Conservation (phyloP, 768 basidiomycete genomes). For the Trametes cinnabarina region DNA sequence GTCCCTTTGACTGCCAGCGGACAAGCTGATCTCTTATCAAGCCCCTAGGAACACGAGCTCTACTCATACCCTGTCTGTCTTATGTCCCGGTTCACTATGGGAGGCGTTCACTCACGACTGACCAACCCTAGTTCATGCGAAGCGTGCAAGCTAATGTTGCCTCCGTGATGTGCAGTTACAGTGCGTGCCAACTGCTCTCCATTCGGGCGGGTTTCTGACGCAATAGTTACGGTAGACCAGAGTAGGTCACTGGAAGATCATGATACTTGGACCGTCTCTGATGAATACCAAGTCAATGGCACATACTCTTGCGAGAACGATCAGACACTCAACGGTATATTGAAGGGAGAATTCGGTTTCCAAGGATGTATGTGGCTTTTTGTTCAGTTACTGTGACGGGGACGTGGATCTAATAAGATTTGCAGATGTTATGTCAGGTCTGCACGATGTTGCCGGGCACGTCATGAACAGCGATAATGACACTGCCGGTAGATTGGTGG, state of each 20-base stretch:
- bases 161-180: constrained; percentile 74
- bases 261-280: too few relatives aligned
- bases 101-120: background rate
- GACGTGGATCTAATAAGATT: constrained; percentile 48
- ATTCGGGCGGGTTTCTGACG: background rate
- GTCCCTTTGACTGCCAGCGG: background rate
- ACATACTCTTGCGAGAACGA: constrained; percentile 74
- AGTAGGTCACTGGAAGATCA: constrained; percentile 10
- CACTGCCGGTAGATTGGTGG: constrained; percentile 51
- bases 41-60: constrained; percentile 56
- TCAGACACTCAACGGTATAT: constrained; percentile 54
- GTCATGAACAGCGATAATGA: background rate
- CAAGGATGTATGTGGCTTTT: constrained; percentile 39
- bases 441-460: background rate
- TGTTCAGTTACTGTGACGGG: too few relatives aligned
- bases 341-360: constrained; percentile 46
- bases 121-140: constrained; percentile 48
- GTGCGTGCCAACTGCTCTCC: constrained; percentile 33
- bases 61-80: constrained; percentile 51
- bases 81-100: background rate
- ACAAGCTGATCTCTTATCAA: background rate
- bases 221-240: background rate
- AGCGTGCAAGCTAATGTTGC: constrained; percentile 74
- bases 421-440: constrained; percentile 8
- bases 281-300: constrained; percentile 62